Evolutionary conservation across 805 yeast genomes (phyloP).

Genomic region (Sungouiella blattae): DNA sequence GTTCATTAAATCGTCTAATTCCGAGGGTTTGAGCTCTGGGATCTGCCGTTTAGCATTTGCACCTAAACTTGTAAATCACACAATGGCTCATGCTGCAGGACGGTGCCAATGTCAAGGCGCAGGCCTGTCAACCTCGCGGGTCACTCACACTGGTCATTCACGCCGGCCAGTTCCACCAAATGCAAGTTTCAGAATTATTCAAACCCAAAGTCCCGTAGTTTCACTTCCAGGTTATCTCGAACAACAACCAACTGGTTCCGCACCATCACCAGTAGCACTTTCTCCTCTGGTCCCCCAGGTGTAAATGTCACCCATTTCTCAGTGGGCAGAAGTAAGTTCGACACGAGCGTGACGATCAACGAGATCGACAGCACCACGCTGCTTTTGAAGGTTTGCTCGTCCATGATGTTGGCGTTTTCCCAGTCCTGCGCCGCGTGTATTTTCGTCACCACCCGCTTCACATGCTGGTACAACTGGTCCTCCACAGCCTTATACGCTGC

Average conservation of each 20-base stretch:
- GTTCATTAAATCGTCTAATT: too few species aligned
- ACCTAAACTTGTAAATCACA: too few species aligned
- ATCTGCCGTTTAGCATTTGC: too few species aligned
- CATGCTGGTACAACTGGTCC: constrained; percentile 10
- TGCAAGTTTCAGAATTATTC: too few species aligned
- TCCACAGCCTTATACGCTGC: constrained; percentile 7
- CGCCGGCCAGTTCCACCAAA: too few species aligned
- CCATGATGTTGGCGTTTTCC: constrained; percentile 17
- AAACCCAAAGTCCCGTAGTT: constrained; percentile 1
- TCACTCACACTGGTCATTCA: too few species aligned
- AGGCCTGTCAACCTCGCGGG: too few species aligned
- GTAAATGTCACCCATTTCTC: constrained; percentile 9
- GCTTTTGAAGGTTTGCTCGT: constrained; percentile 12
- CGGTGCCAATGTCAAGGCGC: too few species aligned
- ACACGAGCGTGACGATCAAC: constrained; percentile 9
- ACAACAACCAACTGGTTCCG: constrained; percentile 7
- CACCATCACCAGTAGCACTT: constrained; percentile 13
- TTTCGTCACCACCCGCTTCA: constrained; percentile 18
- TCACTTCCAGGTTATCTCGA: not conserved
- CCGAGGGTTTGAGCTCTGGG: too few species aligned
- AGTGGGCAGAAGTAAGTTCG: constrained; percentile 2
- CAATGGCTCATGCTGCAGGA: too few species aligned
- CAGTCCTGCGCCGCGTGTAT: constrained; percentile 20
- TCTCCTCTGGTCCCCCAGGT: constrained; percentile 10
- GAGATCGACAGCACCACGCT: constrained; percentile 10